Base-by-base conservation (phyloP, 805 yeast species). In the Kazachstania kunashirensis region DNA sequence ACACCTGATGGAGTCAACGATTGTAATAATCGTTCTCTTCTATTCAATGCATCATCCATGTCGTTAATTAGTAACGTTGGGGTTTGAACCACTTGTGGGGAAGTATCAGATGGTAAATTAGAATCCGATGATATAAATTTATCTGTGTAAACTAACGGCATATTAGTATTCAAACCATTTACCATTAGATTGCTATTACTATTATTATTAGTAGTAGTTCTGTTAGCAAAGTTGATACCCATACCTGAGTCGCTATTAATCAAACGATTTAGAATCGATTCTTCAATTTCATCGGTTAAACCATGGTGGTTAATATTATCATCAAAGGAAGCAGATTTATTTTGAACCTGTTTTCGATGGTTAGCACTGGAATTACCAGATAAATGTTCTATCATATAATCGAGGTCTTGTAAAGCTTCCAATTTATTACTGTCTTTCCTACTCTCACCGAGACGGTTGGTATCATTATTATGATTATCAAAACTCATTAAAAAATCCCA, bases 1-100 rank as follows among this genome's bases (percentile, higher is more conserved):
- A 23, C 19, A 15, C 19, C 12, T 8, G 11, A 16, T 16, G n/a
- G 30, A 9, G 11, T 11, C 24, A 23, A 11, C n/a, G n/a, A n/a
- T n/a, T n/a, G n/a, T n/a, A n/a, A n/a, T n/a, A n/a, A n/a, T n/a
- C n/a, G 23, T 20, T 20, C 23, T 20, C 10, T 10, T 20, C 10
- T 20, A 12, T 19, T 21, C 18, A 30, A 14, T 13, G 20, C 8
- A 21, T 30, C 33, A 9, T 30, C 33, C 4, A 20, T 20, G 15
- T 30, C 33, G 18, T 20, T 21, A 16, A 30, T 30, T 19, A 30
- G 25, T 15, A 30, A 30, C n/a, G 33, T 30, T 9, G 33, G 33
- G n/a, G 31, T 28, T 17, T 28, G 31, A 9, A 28, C 21, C 12
- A 28, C 12, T 9, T 16, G 21, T 10, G 31, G 31, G 8, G 31